Base-by-base conservation (phyloP, 805 yeast species). In the Pichia kluyveri region DNA sequence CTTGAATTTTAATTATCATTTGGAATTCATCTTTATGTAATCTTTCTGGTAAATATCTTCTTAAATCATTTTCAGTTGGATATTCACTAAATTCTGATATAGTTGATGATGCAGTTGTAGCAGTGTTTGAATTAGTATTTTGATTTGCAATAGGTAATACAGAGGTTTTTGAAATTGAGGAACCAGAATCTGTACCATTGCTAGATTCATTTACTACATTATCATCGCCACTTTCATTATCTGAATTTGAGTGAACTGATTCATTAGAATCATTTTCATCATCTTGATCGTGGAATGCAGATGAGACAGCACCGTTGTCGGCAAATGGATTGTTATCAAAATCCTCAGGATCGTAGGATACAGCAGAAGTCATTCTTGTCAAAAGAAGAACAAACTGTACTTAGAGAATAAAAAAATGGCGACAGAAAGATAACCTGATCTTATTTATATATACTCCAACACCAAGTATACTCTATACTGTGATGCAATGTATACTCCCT, bases 301-400 rank as follows among this genome's bases (percentile, higher is more conserved):
- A 36, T 19, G 61, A 14, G 15, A 59, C 49, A 45, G 55, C 56
- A 51, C 59, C 60, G 54, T 60, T 76, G 50, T 75, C 79, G 3
- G 82, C 79, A 62, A 80, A 80, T 2, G 84, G 84, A 52, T 79
- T 79, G 62, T 77, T 74, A 51, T 77, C 83, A 51, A 76, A 72
- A 50, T 76, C 82, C 47, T 79, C 82, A 1, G 70, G 71, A 46
- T 67, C 71, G 36, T 67, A 67, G 6, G 70, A 67, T 12, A 63
- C 62, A 15, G 70, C 66, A 32, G 69, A 63, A 9, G 69, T 56
- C 71, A 67, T 66, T 32, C 26, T 31, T 12, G 32, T 12, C 32
- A 30, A 30, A 12, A 30, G 32, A 30, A 30, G 32, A 12, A 30
- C 14, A 11, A 30, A 30, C 10, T 30, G 32, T 30, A 30, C 4